Evolutionary conservation across 345 rosid genomes (phyloP).

Genomic region (Euphorbia peplus): DNA sequence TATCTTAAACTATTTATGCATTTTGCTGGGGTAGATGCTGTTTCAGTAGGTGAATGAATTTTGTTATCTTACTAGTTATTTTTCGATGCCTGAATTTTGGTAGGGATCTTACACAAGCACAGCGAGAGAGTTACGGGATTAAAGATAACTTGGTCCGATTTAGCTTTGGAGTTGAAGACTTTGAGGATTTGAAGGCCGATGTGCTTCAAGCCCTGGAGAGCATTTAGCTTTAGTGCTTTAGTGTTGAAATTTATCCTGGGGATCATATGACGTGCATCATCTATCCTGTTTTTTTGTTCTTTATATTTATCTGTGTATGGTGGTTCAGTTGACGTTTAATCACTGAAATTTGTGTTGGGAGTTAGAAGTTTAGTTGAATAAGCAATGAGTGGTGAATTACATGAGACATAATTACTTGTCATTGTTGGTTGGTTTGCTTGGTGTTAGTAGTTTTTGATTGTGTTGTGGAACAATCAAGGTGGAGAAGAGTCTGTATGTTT

Average conservation of each 20-base stretch:
- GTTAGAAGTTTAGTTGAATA: conserved; percentile 1
- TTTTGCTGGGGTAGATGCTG: background rate
- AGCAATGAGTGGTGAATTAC: conserved; percentile 19
- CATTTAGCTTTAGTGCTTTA: too few species aligned
- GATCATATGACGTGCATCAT: conserved; percentile 27
- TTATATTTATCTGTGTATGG: conserved; percentile 2
- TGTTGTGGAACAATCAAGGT: background rate
- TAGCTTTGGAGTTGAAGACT: conserved; percentile 93
- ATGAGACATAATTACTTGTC: background rate
- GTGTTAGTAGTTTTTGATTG: background rate
- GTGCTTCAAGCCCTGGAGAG: conserved; percentile 77
- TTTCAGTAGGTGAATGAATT: background rate
- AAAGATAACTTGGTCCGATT: conserved; percentile 89
- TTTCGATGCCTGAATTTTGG: background rate
- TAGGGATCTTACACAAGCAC: conserved; percentile 82
- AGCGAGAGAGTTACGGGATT: conserved; percentile 77
- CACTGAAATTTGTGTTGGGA: conserved; percentile 12
- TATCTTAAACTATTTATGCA: background rate
- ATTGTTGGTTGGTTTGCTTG: background rate
- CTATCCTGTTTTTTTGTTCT: background rate
- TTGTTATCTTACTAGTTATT: background rate
- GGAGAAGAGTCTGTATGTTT: background rate
- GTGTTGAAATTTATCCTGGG: conserved; percentile 48
- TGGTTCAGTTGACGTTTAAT: conserved; percentile 22
- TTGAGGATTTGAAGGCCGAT: conserved; percentile 85